These are phyloP conservation scores for Dothiorella sarmentorum DNA, from an alignment of 2,329 filamentous ascomycete species.

Conservation along the genomic window DNA sequence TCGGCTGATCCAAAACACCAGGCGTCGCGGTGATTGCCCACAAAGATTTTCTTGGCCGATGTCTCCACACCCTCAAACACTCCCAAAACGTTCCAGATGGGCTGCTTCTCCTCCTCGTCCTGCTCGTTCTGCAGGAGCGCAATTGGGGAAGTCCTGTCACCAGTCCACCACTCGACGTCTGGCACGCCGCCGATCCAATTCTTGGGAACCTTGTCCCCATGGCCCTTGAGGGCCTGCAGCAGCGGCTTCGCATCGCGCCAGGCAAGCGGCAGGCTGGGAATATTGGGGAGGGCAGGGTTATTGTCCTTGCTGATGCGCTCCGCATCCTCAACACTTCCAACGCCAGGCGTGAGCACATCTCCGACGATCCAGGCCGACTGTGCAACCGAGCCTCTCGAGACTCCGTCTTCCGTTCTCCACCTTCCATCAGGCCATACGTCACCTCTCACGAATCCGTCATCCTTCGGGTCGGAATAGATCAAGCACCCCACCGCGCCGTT, in stretches of 20 bases:
- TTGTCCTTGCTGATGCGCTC: conserved; percentile 67
- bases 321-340: conserved; percentile 65
- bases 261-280: conserved; percentile 84
- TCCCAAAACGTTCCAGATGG: conserved; percentile 89
- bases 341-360: conserved; percentile 89
- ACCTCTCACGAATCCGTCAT: conserved; percentile 76
- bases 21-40: conserved; percentile 90
- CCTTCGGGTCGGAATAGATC: conserved; percentile 85
- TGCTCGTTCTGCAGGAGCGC: conserved; percentile 84
- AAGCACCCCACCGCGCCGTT: conserved; percentile 84
- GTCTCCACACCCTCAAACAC: conserved; percentile 82
- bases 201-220: conserved; percentile 65
- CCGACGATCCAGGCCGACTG: conserved; percentile 80
- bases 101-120: conserved; percentile 76
- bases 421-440: conserved; percentile 71
- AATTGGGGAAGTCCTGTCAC: conserved; percentile 62
- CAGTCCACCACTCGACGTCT: conserved; percentile 79
- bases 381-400: conserved; percentile 78
- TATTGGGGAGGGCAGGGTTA: conserved; percentile 69
- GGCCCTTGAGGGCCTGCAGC: conserved; percentile 70
- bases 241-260: conserved; percentile 85
- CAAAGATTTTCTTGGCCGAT: conserved; percentile 74
- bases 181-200: conserved; percentile 77
- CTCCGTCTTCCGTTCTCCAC: conserved; percentile 75
- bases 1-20: conserved; percentile 87